These are phyloP conservation scores for Dittrichia graveolens DNA, from an alignment of 129 eudicot species.

Conservation along the genomic window DNA sequence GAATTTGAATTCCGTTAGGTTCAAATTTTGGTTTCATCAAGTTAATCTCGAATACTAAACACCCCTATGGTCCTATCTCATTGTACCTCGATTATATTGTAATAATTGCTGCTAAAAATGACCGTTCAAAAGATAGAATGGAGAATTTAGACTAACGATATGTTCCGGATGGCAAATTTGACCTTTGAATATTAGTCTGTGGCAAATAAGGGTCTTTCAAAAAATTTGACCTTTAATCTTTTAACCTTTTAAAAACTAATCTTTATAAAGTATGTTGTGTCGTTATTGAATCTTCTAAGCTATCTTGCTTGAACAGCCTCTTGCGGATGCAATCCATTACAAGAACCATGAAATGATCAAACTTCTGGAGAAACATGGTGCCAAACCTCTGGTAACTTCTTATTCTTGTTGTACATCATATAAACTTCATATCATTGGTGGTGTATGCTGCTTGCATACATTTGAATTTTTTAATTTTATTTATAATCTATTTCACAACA, in stretches of 20 bases:
- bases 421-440: background rate
- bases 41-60: too few relatives aligned
- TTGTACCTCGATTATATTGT: too few relatives aligned
- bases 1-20: too few relatives aligned
- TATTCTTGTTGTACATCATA: conserved; percentile 5
- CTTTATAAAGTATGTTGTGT: background rate
- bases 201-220: too few relatives aligned
- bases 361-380: conserved; percentile 90
- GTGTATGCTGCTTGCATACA: background rate
- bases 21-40: too few relatives aligned
- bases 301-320: conserved; percentile 69
- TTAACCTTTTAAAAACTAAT: background rate
- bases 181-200: too few relatives aligned
- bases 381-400: conserved; percentile 64
- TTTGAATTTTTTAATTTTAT: conserved; percentile 8
- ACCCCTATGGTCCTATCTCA: too few relatives aligned
- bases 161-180: too few relatives aligned
- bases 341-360: conserved; percentile 77
- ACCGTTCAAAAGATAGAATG: too few relatives aligned
- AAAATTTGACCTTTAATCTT: background rate
- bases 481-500: background rate
- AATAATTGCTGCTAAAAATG: too few relatives aligned
- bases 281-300: background rate
- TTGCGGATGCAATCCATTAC: conserved; percentile 95
- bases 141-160: too few relatives aligned